phyloP scores from a whole-genome alignment of 2,329 filamentous ascomycete species.

The Shiraia bambusicola region DNA sequence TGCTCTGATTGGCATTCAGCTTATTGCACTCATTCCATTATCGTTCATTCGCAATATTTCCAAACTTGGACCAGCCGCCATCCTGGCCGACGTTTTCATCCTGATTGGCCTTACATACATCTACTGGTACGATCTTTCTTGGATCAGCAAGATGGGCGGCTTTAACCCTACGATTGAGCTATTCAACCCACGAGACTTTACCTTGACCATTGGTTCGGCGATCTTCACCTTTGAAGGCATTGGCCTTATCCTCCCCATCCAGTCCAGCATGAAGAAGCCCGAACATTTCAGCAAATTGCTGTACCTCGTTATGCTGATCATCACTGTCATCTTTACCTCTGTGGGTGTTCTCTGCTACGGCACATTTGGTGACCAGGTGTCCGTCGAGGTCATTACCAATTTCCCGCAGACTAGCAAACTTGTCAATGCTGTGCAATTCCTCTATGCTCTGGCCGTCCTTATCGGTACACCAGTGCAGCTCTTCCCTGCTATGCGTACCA shows the following conservation, averaged over 20 bases:
- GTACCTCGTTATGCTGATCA: slow-evolving; percentile 69
- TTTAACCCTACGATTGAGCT: slow-evolving; percentile 63
- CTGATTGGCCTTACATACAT: slow-evolving; percentile 71
- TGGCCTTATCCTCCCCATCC: slow-evolving; percentile 73
- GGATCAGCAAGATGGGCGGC: slow-evolving; percentile 56
- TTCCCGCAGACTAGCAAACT: slow-evolving; percentile 69
- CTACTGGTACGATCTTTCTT: slow-evolving; percentile 67
- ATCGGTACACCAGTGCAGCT: slow-evolving; percentile 73
- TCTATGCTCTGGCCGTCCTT: slow-evolving; percentile 73
- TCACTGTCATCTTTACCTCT: slow-evolving; percentile 71
- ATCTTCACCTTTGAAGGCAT: slow-evolving; percentile 82
- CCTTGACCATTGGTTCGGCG: slow-evolving; percentile 69
- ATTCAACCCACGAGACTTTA: slow-evolving; percentile 70
- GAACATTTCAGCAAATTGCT: slow-evolving; percentile 67
- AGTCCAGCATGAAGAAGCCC: slow-evolving; percentile 72
- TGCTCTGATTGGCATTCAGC: slow-evolving; percentile 65
- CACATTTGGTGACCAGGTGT: slow-evolving; percentile 67
- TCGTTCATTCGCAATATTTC: slow-evolving; percentile 73
- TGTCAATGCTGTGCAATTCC: slow-evolving; percentile 75
- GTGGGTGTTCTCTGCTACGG: slow-evolving; percentile 74
- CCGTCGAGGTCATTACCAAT: slow-evolving; percentile 75
- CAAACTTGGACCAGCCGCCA: slow-evolving; percentile 68
- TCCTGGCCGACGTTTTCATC: slow-evolving; percentile 72
- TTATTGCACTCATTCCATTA: slow-evolving; percentile 65
- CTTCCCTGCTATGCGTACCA: slow-evolving; percentile 71